Base-by-base conservation (phyloP, 495 filamentous ascomycete genomes). In the Neurospora sp. region DNA sequence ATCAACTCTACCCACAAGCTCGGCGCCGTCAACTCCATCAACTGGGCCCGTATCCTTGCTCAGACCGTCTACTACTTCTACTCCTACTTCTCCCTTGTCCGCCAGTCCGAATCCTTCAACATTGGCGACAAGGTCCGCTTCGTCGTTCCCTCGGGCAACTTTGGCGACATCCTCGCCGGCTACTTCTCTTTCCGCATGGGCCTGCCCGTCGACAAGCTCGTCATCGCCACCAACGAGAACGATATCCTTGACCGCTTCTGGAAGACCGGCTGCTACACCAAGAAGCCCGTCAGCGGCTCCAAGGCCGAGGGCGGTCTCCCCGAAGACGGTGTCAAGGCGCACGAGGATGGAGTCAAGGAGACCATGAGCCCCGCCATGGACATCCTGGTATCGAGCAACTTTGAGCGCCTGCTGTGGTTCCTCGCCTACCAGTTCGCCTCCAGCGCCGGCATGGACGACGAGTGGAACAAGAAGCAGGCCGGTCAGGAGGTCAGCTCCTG, bases 381-480 rank as follows among this genome's bases (percentile, higher is more conserved):
- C 80, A 98, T 98, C 71, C 86, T 98, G 14, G 94, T 98, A 42
- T 92, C 89, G 71, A 94, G 91, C 81, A 99, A 99, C 86, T 98
- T 99, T 81, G 96, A 99, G 85, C 88, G 96, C 38, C 86, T 99
- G 0, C 86, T 99, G n/a, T 98, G 95, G 95, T 97, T 92, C 85
- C 86, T 97, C 12, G 90, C 93, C 2, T 90, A 91, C 81, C 85
- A 90, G 73, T 89, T 88, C 74, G 86, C 88, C 37, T 73, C 82
- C 11, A 79, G 78, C 48, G 82, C 82, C 35, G 83, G 83, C n/a
- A 85, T 89, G 85, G 85, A 89, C 72, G 87, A 86, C 66, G 83
- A 89, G 75, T 87, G 84, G 78, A 88, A 85, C 77, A 87, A 86
- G 77, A 85, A 83, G 75, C 85, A 88, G 76, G 88, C 92, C 37